Base-by-base conservation (phyloP, 1,284 basidiomycete genomes). In the Mycena citricolor region DNA sequence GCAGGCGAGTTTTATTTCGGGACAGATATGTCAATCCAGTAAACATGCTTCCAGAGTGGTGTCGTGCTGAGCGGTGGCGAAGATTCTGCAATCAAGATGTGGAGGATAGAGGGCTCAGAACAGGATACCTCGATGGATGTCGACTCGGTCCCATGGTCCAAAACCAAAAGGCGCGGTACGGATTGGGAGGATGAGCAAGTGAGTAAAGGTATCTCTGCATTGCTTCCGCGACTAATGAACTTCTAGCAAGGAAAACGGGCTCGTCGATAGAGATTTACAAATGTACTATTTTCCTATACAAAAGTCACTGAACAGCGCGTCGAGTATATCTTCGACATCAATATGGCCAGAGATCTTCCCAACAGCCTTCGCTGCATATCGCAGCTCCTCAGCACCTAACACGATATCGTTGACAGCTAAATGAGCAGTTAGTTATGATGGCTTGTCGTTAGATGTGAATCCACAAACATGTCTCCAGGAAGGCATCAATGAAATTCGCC, bases 351-450 rank as follows among this genome's bases (percentile, higher is more conserved):
- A 84, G 13, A 94, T 77, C 47, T 81, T 80, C 2, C 89, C 90
- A n/a, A 94, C 73, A 5, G 87, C 81, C 44, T 78, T 76, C 0
- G 86, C 83, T 3, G 90, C 91, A 59, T 90, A 90, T 16, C 91
- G 78, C 26, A 94, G 69, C 58, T 92, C 89, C 61, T 94, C 92
- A 0, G 90, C 90, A 3, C 79, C 88, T 8, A 89, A 62, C 2
- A 93, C 88, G 4, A 92, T 66, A 46, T 90, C 84, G 34, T 74
- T 68, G 3, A 68, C 52, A 19, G 65, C 70, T 76, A 52, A 17
- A 34, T 30, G 38, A 42, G 35, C 24, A 43, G 47, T 35, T 22
- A 10, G 24, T 38, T 42, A 32, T 44, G 20, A 26, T 42, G 17
- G 32, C 32, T 33, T 14, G 34, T 12, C 17, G 20, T 16, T 10